Conservation (phyloP, 495 filamentous ascomycete species). For the Corynascus novoguineensis region DNA sequence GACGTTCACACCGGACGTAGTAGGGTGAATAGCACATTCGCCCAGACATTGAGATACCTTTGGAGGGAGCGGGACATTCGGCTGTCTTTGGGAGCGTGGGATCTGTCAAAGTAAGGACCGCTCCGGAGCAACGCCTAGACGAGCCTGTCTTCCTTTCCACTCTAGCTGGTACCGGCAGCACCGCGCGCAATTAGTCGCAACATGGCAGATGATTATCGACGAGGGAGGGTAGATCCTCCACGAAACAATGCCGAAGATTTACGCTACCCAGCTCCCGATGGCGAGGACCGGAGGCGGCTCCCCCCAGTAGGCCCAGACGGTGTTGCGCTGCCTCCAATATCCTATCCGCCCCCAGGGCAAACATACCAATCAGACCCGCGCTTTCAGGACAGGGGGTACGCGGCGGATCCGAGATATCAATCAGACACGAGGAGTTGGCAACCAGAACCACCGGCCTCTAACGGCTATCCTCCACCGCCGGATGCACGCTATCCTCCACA, state of each 20-base stretch:
- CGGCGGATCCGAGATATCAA: slow-evolving; percentile 20
- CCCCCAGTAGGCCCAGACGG: slow-evolving; percentile 27
- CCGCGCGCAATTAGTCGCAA: slow-evolving; percentile 24
- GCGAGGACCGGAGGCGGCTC: slow-evolving; percentile 38
- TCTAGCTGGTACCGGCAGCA: neutral
- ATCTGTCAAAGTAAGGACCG: too few species aligned
- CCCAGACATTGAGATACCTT: slow-evolving; percentile 9
- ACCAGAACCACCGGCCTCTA: slow-evolving; percentile 5
- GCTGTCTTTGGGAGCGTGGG: too few species aligned
- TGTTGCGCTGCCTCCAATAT: slow-evolving; percentile 36
- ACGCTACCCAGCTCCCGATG: slow-evolving; percentile 45
- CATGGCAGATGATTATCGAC: slow-evolving; percentile 42
- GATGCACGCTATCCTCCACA: slow-evolving; percentile 22
- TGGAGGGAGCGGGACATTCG: neutral
- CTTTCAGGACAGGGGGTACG: slow-evolving; percentile 13
- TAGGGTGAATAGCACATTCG: slow-evolving; percentile 12
- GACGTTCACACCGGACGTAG: neutral
- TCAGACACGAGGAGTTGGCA: slow-evolving; percentile 22
- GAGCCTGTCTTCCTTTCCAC: neutral
- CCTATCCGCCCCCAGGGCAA: slow-evolving; percentile 22
- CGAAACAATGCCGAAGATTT: slow-evolving; percentile 37
- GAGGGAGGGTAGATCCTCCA: slow-evolving; percentile 33
- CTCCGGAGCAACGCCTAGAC: neutral
- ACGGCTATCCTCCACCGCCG: slow-evolving; percentile 22
- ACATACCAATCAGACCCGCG: slow-evolving; percentile 15